These are phyloP conservation scores for Sclerotinia glacialis DNA, from an alignment of 2,329 filamentous ascomycete species.

Conservation along the genomic window DNA sequence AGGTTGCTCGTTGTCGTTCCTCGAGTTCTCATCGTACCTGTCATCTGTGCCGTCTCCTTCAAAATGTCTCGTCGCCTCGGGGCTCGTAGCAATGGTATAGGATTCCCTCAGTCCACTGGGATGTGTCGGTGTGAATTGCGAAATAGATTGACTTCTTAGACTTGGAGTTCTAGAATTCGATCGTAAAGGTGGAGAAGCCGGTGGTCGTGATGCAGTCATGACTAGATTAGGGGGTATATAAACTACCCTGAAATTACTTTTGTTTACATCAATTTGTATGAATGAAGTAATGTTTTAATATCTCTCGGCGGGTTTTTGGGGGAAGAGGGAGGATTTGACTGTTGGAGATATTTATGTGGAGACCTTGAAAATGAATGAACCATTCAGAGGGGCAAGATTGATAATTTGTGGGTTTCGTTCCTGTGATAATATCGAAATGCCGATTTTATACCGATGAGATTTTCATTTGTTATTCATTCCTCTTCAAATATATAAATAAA, in stretches of 20 bases:
- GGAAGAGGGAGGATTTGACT: neutral
- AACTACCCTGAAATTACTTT: slow-evolving; percentile 2
- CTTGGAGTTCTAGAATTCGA: slow-evolving; percentile 9
- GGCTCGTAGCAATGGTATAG: slow-evolving; percentile 32
- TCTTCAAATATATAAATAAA: neutral
- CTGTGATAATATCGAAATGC: neutral
- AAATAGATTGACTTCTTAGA: slow-evolving; percentile 15
- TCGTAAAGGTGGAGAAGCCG: slow-evolving; percentile 11
- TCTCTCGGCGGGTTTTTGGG: neutral
- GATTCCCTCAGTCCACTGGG: slow-evolving; percentile 37
- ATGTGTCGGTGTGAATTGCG: slow-evolving; percentile 28
- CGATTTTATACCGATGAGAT: slow-evolving; percentile 15
- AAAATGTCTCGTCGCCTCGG: slow-evolving; percentile 16
- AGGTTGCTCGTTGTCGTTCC: neutral
- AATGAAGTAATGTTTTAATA: slow-evolving; percentile 10
- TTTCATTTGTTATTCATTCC: slow-evolving; percentile 8
- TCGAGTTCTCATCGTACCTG: neutral
- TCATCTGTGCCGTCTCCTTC: slow-evolving; percentile 29
- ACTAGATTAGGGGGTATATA: neutral
- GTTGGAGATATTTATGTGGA: slow-evolving; percentile 3
- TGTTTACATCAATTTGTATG: slow-evolving; percentile 9
- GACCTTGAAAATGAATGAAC: neutral
- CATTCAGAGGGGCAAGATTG: slow-evolving; percentile 4
- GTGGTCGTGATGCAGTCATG: slow-evolving; percentile 19
- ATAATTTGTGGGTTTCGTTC: neutral